A percentile compares a stretch with the other conserved stretches of the same genome.
These are phyloP conservation scores for Epichloe scottii DNA, from an alignment of 2,329 filamentous ascomycete genomes.

Conservation along the genomic window DNA sequence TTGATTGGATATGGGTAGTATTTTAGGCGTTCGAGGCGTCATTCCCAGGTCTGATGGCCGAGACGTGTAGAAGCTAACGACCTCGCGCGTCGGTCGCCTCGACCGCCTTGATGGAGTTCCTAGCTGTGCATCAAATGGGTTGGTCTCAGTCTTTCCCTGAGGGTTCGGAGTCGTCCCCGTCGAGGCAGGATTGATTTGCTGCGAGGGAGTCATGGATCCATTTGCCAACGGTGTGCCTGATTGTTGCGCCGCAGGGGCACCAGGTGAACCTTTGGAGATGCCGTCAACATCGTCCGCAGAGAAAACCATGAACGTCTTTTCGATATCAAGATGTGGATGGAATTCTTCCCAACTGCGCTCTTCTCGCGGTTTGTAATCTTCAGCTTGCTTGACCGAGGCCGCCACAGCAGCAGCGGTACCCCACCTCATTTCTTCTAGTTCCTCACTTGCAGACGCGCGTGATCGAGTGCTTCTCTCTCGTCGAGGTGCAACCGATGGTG, in stretches of 20 bases:
- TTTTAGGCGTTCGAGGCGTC: conserved; percentile 46
- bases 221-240: conserved; percentile 19
- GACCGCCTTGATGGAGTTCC: conserved; percentile 23
- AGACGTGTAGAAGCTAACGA: conserved; percentile 39
- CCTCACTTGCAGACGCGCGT: conserved; percentile 37
- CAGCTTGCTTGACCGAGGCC: conserved; percentile 76
- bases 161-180: conserved; percentile 31
- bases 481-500: conserved; percentile 35
- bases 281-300: conserved; percentile 79
- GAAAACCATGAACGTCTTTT: conserved; percentile 65
- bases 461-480: conserved; percentile 45
- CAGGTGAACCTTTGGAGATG: conserved; percentile 30
- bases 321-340: conserved; percentile 87
- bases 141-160: conserved; percentile 19
- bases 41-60: conserved; percentile 30
- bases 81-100: conserved; percentile 37
- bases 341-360: conserved; percentile 98
- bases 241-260: conserved; percentile 21
- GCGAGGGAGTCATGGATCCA: conserved; percentile 33
- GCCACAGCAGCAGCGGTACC: conserved; percentile 83
- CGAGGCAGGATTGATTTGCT: conserved; percentile 30
- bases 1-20: conserved; percentile 66
- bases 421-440: conserved; percentile 54
- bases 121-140: conserved; percentile 17
- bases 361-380: conserved; percentile 94